A percentile compares a stretch with the other conserved stretches of the same genome.
These are phyloP conservation scores for Colletotrichum salicis DNA, from an alignment of 2,329 filamentous ascomycete genomes.

Conservation along the genomic window DNA sequence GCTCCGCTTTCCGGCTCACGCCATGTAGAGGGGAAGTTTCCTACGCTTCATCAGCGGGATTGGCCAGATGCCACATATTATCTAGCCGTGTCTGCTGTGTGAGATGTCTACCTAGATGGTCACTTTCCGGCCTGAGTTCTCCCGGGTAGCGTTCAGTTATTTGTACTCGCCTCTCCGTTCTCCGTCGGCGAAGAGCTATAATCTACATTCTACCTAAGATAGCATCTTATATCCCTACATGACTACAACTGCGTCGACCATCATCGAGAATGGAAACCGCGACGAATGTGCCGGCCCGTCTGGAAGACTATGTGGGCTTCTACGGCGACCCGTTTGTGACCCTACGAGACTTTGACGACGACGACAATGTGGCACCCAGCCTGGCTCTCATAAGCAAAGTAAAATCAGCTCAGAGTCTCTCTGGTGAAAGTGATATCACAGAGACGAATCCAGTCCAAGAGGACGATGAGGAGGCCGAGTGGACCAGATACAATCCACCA, in stretches of 20 bases:
- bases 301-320: conserved; percentile 44
- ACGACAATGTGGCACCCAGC: neutral
- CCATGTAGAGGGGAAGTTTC: neutral
- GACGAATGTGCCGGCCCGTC: neutral
- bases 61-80: neutral
- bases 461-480: conserved; percentile 48
- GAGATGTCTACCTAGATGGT: neutral
- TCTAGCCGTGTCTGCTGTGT: neutral
- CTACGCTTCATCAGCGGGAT: neutral
- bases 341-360: conserved; percentile 35
- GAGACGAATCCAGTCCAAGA: conserved; percentile 41
- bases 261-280: conserved; percentile 14
- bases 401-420: conserved; percentile 30
- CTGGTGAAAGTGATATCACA: conserved; percentile 25
- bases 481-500: conserved; percentile 60
- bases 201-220: no score
- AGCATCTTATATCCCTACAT: neutral
- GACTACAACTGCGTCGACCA: neutral
- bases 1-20: neutral
- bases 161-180: neutral
- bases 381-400: conserved; percentile 19
- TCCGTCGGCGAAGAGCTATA: neutral
- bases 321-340: conserved; percentile 43
- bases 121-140: neutral
- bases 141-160: neutral